phyloP scores from a whole-genome alignment of 495 filamentous ascomycete genomes.

The Trichoderma virens region DNA sequence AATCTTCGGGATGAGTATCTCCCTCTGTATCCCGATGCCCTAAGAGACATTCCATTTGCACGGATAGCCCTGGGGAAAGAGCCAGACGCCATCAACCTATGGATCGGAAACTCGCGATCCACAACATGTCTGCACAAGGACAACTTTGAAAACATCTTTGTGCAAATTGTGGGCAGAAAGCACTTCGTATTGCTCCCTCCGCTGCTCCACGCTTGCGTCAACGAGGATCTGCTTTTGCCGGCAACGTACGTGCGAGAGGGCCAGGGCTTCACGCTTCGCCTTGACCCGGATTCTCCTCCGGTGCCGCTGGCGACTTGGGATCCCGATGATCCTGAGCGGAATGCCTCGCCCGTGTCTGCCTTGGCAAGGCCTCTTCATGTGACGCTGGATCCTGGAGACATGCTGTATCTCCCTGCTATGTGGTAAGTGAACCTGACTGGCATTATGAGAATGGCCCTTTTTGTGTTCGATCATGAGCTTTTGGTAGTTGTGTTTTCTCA shows the following conservation, averaged over 20 bases:
- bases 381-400: constrained; percentile 60
- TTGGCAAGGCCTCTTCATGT: constrained; percentile 50
- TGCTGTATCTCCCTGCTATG: constrained; percentile 71
- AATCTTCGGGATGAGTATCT: constrained; percentile 64
- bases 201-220: constrained; percentile 52
- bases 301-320: constrained; percentile 66
- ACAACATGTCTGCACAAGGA: constrained; percentile 66
- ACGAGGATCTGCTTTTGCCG: constrained; percentile 43
- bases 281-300: constrained; percentile 29
- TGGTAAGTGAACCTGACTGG: constrained; percentile 44
- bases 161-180: constrained; percentile 60
- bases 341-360: constrained; percentile 45
- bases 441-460: background rate
- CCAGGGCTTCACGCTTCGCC: constrained; percentile 25
- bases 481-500: background rate
- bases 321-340: constrained; percentile 46
- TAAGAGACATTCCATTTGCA: constrained; percentile 54
- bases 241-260: constrained; percentile 40
- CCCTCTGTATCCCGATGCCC: constrained; percentile 47
- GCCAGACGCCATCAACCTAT: constrained; percentile 71
- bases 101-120: constrained; percentile 62
- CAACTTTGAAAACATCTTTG: constrained; percentile 76
- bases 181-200: constrained; percentile 65
- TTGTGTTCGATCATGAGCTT: background rate
- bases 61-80: constrained; percentile 50